phyloP scores from a whole-genome alignment of 768 basidiomycete species.

The Lactarius indigo region DNA sequence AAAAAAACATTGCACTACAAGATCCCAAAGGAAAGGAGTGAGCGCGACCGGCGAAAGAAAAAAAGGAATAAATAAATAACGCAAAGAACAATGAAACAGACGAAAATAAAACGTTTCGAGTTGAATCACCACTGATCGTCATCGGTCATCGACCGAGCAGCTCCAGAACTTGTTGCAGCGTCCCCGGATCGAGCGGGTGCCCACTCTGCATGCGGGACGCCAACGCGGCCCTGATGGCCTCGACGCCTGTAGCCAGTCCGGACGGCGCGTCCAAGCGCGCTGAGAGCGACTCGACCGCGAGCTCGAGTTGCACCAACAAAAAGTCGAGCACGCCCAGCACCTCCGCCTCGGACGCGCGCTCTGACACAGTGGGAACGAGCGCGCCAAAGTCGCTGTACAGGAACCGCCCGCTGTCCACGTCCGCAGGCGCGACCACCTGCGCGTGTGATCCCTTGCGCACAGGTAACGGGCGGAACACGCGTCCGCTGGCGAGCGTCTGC shows the following conservation, averaged over 20 bases:
- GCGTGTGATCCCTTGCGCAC: slow-evolving; percentile 24
- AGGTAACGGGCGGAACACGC: slow-evolving; percentile 23
- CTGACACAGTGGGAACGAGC: slow-evolving; percentile 64
- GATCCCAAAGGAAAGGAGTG: slow-evolving; percentile 6
- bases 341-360: slow-evolving; percentile 69
- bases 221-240: slow-evolving; percentile 13
- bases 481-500: slow-evolving; percentile 64
- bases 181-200: slow-evolving; percentile 13
- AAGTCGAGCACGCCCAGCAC: slow-evolving; percentile 74
- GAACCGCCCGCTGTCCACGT: slow-evolving; percentile 10
- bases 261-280: slow-evolving; percentile 11
- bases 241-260: neutral
- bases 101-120: neutral
- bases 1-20: slow-evolving; percentile 17
- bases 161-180: slow-evolving; percentile 20
- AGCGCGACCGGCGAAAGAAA: neutral
- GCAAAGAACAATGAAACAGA: neutral
- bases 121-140: neutral
- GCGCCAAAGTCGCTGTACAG: slow-evolving; percentile 44
- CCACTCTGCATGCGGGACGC: slow-evolving; percentile 9
- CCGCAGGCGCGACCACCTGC: slow-evolving; percentile 26
- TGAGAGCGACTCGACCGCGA: slow-evolving; percentile 39
- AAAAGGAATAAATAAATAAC: slow-evolving; percentile 19
- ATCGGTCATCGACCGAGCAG: slow-evolving; percentile 14
- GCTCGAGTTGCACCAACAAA: slow-evolving; percentile 70